Base-by-base conservation (phyloP, 768 basidiomycete genomes). In the Suillus variegatus region DNA sequence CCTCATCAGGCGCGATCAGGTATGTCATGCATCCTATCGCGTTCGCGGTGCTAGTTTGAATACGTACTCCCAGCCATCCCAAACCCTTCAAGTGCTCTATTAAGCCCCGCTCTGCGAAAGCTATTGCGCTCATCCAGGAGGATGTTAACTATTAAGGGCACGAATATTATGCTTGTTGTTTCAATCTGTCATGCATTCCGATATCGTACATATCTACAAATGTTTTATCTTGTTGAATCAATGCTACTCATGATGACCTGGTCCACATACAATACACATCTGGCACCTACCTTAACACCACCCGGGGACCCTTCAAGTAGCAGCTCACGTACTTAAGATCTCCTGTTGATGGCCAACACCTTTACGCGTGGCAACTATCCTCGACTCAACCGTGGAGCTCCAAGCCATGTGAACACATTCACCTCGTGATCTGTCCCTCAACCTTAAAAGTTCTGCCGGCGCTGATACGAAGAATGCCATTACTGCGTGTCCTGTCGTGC, bases 1-100 rank as follows among this genome's bases (percentile, higher is more conserved):
- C 81, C 66, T 85, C 84, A 12, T 82, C 81, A 12, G 85, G 85
- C 35, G 84, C 85, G 1, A 86, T 87, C 66, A 86, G 85, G 86
- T 82, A 70, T 67, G 40, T 20, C 2, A 4, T 18, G 4, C 2
- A 32, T 54, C 2, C 10, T 35, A 54, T 54, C 52, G 2, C 52
- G 3, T 54, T 9, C 18, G 8, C 8, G 8, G 16, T 20, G 28
- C 32, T 54, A 32, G 16, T 54, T 18, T 35, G 7, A 2, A 35
- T 18, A 35, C 5, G 16, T 3, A 32, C 9, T 32, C 9, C 8
- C 32, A 54, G 52, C 4, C 52, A 54, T 9, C 52, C 52, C 4
- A 54, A 54, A 2, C 52, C 52, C 2, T 87, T 85, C 75, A 81
- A 82, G 67, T 87, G 86, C 72, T 73, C 75, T 40, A 80, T 87